Base-by-base conservation (phyloP, 306 rosid genomes). In the Vigna nakashimae region DNA sequence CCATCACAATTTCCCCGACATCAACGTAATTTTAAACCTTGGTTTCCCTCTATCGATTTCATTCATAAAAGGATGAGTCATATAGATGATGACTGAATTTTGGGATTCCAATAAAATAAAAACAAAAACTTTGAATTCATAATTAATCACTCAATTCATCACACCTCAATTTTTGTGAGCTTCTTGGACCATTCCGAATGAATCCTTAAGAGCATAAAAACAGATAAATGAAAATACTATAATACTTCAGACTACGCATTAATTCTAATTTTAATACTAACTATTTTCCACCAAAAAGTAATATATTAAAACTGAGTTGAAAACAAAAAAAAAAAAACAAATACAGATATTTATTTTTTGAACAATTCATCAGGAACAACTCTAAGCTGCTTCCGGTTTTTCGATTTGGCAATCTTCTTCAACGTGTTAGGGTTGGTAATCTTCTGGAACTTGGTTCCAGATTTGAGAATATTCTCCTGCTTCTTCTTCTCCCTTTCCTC, bases 401-500 rank as follows among this genome's bases (percentile, higher is more conserved):
- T 92, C 4, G 98, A 88, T 65, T 91, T 89, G 0, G 98, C 91
- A 58, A 95, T 92, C 86, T 83, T 92, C 90, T 88, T 83, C 69
- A 95, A 67, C 0, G 98, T 92, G 32, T 92, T 95, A 4, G 96
- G 98, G 65, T 95, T 95, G 0, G 90, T 87, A 55, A 92, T 88
- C 74, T 78, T 90, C 93, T 95, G 98, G 0, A 91, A 76, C 85
- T 86, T 92, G 0, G 98, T 95, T 0, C 98, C 98, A 20, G 97
- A 85, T 34, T 28, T 95, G 76, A 95, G 30, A 0, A 95, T 79
- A 80, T 95, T 95, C 89, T 92, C 98, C 62, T 89, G 36, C 93
- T 95, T 95, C 92, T 78, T 95, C 92, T 91, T 87, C 91, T 88
- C 93, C 26, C 97, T 87, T 92, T 91, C 93, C 48, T 90, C 97